Conservation (phyloP, 257 asterid genomes). For the Solanum pinnatisectum region DNA sequence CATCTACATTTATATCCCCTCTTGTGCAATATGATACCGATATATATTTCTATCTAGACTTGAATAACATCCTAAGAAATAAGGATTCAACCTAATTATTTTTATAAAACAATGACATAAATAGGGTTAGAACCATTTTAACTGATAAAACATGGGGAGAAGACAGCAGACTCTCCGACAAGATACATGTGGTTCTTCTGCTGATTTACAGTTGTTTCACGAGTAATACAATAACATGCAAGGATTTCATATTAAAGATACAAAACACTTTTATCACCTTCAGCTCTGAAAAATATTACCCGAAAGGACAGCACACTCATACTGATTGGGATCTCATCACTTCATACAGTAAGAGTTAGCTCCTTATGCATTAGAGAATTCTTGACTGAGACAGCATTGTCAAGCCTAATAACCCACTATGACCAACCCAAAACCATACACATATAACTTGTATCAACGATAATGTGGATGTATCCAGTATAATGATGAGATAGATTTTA, state of each 20-base stretch:
- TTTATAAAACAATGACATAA: background rate
- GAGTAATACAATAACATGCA: background rate
- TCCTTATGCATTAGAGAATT: background rate
- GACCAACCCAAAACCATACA: background rate
- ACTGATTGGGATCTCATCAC: background rate
- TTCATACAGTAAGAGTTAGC: background rate
- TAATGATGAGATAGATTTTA: background rate
- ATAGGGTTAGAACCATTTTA: background rate
- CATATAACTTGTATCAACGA: background rate
- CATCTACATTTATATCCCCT: background rate
- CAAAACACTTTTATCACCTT: background rate
- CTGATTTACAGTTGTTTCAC: background rate
- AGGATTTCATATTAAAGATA: background rate
- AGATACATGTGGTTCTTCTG: background rate
- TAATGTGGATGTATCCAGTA: background rate
- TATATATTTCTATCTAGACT: background rate
- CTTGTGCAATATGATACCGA: background rate
- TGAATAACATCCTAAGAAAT: background rate
- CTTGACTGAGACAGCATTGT: background rate
- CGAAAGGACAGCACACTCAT: background rate
- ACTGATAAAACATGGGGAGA: background rate
- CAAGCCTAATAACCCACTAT: background rate
- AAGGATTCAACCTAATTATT: background rate
- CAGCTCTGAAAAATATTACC: background rate
- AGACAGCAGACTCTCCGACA: background rate